Evolutionary conservation across 2,329 filamentous ascomycete genomes (phyloP), one percentile per base, ranked within the genome.

Genomic region (Coniella vitis): DNA sequence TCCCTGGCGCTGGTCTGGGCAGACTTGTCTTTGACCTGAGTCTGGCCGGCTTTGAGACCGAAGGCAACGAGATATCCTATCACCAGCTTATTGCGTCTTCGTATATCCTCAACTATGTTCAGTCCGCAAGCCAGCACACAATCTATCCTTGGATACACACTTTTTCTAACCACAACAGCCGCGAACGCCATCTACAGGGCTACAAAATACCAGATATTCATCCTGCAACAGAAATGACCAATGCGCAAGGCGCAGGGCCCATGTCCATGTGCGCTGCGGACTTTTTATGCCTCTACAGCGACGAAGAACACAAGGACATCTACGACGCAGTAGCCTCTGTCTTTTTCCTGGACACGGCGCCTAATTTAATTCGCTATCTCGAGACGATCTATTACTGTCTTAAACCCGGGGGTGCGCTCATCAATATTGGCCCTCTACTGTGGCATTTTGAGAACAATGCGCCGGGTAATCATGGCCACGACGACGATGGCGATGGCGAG

Each of bases 301-400:
- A 83, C 50, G 71, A 77, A 1, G 75, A 78, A 0, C 79, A 87
- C 57, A 65, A 69, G 8, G 75, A 74, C 0, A 60, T 65, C 0
- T 97, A 90, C 64, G 84, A 96, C 60, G 90, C 85, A 1, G 88
- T 97, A 2, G 83, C 87, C 0, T 88, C 86, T 3, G 87, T 95
- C 10, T 98, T 97, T 70, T 98, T 98, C 70, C 84, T 98, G 50
- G 94, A 98, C 64, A 98, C 93, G 1, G 93, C 93, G 2, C 90
- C 91, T 1, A 97, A 98, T 63, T 65, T 96, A 29, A 85, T 97
- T 47, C 80, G 86, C 2, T 98, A 98, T 62, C 79, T 98, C 31
- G 83, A 95, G 62, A 84, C 90, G 2, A 87, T 97, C 47, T 72
- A 70, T 37, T 79, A 86, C 61, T 94, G 90, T 60, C 75, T 98